Conservation (phyloP, 2,329 filamentous ascomycete species). For the Penicillium palitans region DNA sequence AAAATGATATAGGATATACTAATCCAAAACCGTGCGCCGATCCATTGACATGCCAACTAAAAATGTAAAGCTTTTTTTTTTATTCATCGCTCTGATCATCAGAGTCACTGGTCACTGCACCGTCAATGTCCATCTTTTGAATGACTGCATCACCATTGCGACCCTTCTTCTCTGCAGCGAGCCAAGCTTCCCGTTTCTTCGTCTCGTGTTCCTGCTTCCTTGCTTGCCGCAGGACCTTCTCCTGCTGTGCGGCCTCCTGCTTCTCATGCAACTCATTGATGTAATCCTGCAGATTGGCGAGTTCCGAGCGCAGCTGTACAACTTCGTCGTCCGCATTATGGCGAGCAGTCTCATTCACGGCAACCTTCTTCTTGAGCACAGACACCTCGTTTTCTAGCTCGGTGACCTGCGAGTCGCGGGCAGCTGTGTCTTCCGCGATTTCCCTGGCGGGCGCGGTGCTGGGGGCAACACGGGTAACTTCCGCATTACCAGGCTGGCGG, state of each 20-base stretch:
- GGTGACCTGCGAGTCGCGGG: constrained; percentile 30
- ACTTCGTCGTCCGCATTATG: constrained; percentile 39
- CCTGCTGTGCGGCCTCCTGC: constrained; percentile 36
- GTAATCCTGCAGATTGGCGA: constrained; percentile 39
- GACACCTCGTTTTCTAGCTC: constrained; percentile 44
- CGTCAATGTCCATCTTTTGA: constrained; percentile 41
- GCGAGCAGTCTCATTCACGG: constrained; percentile 39
- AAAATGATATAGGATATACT: constrained; percentile 9
- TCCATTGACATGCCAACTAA: constrained; percentile 7
- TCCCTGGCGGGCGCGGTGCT: constrained; percentile 11
- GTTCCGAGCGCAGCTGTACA: constrained; percentile 37
- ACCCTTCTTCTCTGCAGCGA: constrained; percentile 47
- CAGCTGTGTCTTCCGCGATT: constrained; percentile 21
- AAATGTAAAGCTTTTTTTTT: constrained; percentile 7
- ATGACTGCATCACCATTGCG: constrained; percentile 43
- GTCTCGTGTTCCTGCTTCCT: constrained; percentile 43
- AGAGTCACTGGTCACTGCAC: constrained; percentile 34
- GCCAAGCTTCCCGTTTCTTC: constrained; percentile 46
- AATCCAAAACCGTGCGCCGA: constrained; percentile 11
- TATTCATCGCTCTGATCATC: constrained; percentile 41
- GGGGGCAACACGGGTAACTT: constrained; percentile 19
- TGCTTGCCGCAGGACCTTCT: constrained; percentile 36
- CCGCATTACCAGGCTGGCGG: constrained; percentile 26
- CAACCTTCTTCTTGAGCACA: constrained; percentile 40
- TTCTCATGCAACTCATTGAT: constrained; percentile 43